phyloP scores from a whole-genome alignment of 148 eudicot genomes.

The Rhododendron kiyosumense region DNA sequence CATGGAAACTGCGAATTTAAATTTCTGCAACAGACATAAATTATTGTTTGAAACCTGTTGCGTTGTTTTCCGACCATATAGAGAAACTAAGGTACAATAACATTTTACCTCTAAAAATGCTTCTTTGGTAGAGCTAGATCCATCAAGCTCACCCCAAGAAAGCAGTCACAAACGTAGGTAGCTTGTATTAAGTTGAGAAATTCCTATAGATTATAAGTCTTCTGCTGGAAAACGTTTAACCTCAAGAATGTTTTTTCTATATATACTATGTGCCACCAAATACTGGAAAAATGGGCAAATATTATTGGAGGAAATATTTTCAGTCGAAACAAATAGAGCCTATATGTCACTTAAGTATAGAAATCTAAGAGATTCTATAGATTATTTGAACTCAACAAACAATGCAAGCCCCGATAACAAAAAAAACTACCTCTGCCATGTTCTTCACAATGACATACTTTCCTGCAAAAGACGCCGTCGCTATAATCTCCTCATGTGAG shows the following conservation, averaged over 20 bases:
- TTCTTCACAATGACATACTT: constrained; percentile 73
- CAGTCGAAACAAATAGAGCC: not conserved
- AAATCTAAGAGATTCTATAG: too few relatives aligned
- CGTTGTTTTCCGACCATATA: not conserved
- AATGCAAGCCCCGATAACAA: not conserved
- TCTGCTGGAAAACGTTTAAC: not conserved
- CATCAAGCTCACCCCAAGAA: constrained; percentile 93
- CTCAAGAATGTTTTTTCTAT: too few relatives aligned
- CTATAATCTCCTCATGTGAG: constrained; percentile 87
- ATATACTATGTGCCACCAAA: too few relatives aligned
- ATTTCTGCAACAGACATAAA: constrained; percentile 53
- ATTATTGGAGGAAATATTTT: too few relatives aligned
- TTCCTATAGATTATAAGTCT: not conserved
- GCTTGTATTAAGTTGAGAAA: constrained; percentile 42
- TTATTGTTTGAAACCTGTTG: not conserved
- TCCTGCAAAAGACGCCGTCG: constrained; percentile 95
- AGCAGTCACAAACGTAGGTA: constrained; percentile 81
- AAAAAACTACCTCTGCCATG: constrained; percentile 66
- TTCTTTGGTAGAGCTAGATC: constrained; percentile 95
- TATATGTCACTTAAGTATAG: not conserved
- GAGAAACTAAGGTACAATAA: not conserved
- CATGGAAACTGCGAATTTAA: constrained; percentile 68
- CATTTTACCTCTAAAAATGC: constrained; percentile 69
- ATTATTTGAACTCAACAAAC: not conserved
- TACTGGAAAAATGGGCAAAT: too few relatives aligned